Evolutionary conservation across 2,329 filamentous ascomycete species (phyloP).

Genomic region (Lachnellula hyalina): DNA sequence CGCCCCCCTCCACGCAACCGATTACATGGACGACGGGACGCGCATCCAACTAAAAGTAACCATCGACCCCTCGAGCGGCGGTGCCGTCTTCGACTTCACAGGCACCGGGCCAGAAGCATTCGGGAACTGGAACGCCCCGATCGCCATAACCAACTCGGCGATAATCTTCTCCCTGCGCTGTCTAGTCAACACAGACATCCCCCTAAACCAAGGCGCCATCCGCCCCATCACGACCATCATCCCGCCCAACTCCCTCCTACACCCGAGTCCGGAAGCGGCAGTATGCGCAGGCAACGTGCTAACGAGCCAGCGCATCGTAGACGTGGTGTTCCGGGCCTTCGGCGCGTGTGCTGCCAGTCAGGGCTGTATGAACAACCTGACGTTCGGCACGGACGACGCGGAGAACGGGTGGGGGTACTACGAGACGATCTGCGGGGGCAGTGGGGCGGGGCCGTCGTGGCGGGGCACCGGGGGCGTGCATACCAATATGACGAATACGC

Average conservation of each 20-base stretch:
- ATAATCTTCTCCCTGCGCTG: conserved; percentile 80
- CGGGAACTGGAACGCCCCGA: conserved; percentile 69
- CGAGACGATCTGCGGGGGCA: conserved; percentile 74
- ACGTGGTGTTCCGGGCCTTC: conserved; percentile 75
- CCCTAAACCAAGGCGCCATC: conserved; percentile 77
- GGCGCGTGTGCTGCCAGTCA: conserved; percentile 69
- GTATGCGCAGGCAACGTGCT: conserved; percentile 78
- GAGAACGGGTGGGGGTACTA: conserved; percentile 76
- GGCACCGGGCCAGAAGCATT: conserved; percentile 74
- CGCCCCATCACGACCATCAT: conserved; percentile 67
- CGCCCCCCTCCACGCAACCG: conserved; percentile 43
- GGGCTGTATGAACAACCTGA: conserved; percentile 76
- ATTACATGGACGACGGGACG: conserved; percentile 83
- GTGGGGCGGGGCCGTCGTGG: conserved; percentile 51
- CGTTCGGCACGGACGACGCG: conserved; percentile 62
- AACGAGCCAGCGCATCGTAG: conserved; percentile 71
- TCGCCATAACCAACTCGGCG: conserved; percentile 73
- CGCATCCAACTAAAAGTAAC: conserved; percentile 67
- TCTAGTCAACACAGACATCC: conserved; percentile 74
- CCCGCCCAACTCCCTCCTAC: conserved; percentile 63
- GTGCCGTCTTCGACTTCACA: conserved; percentile 69
- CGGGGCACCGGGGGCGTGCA: conserved; percentile 69
- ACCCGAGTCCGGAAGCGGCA: conserved; percentile 66
- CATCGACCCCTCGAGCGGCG: conserved; percentile 65
- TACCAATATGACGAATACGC: conserved; percentile 78